Percentiles rank a stretch among this genome's conserved stretches.
phyloP scores from a whole-genome alignment of 2,329 filamentous ascomycete species.

The Celoporthe dispersa region DNA sequence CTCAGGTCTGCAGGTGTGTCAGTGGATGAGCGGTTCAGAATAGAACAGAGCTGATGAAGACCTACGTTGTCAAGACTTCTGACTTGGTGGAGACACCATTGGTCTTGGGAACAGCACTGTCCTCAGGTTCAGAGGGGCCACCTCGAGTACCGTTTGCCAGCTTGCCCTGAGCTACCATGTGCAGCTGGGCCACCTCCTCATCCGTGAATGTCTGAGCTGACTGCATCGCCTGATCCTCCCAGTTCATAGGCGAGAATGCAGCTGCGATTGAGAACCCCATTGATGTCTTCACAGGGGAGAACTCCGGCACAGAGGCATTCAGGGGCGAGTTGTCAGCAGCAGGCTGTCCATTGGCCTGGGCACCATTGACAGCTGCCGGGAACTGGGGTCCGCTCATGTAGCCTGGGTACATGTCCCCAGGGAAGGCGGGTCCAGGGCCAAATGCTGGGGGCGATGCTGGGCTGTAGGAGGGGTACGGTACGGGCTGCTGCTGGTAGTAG shows the following conservation, averaged over 20 bases:
- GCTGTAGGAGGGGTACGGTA: slow-evolving; percentile 38
- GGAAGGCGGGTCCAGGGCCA: slow-evolving; percentile 11
- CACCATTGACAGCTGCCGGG: slow-evolving; percentile 37
- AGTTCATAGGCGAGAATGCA: slow-evolving; percentile 9
- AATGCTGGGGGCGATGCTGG: slow-evolving; percentile 25
- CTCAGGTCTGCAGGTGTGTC: slow-evolving; percentile 24
- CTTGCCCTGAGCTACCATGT: slow-evolving; percentile 33
- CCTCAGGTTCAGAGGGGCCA: slow-evolving; percentile 11
- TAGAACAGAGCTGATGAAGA: neutral
- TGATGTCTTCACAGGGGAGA: slow-evolving; percentile 48
- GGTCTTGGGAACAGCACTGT: slow-evolving; percentile 14
- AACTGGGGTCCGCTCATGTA: slow-evolving; percentile 39
- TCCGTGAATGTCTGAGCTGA: slow-evolving; percentile 40
- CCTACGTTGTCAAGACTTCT: slow-evolving; percentile 22
- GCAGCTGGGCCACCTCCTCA: slow-evolving; percentile 38
- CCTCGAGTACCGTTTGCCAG: slow-evolving; percentile 21
- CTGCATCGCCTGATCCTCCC: slow-evolving; percentile 32
- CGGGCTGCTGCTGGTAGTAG: slow-evolving; percentile 30
- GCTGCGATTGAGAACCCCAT: slow-evolving; percentile 5
- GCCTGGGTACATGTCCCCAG: slow-evolving; percentile 34
- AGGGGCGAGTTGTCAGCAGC: slow-evolving; percentile 54
- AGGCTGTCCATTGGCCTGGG: slow-evolving; percentile 45
- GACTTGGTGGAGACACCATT: slow-evolving; percentile 21
- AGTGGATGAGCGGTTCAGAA: slow-evolving; percentile 13
- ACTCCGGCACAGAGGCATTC: slow-evolving; percentile 67